Evolutionary conservation across 2,329 filamentous ascomycete species (phyloP).

Genomic region (Ophiostoma ulmi): DNA sequence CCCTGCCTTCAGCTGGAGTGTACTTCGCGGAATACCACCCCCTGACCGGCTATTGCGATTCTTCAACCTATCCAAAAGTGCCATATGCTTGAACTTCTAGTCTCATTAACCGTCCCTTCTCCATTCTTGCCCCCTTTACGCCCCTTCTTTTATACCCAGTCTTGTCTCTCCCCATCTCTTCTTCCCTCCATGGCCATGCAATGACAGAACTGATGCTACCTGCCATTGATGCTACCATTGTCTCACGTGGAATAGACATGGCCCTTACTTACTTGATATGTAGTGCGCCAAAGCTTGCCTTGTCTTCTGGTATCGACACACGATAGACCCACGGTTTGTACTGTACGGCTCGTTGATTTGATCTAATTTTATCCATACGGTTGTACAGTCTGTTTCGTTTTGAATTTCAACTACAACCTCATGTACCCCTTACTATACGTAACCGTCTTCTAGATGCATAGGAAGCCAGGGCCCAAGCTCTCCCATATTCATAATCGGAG

Average conservation of each 20-base stretch:
- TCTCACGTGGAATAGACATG: neutral
- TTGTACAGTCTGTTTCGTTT: neutral
- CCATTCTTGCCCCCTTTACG: neutral
- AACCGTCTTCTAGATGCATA: slow-evolving; percentile 10
- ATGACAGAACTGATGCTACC: neutral
- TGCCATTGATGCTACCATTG: neutral
- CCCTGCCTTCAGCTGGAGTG: neutral
- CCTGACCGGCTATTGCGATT: neutral
- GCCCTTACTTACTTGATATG: neutral
- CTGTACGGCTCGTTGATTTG: neutral
- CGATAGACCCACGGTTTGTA: neutral
- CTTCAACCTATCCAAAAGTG: neutral
- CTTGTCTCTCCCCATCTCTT: neutral
- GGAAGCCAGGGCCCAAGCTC: neutral
- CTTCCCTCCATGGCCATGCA: neutral
- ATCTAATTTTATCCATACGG: neutral
- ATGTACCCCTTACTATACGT: neutral
- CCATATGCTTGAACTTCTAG: too few species aligned
- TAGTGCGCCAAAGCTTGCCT: neutral
- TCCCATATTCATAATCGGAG: neutral
- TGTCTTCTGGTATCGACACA: neutral
- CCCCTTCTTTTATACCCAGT: neutral
- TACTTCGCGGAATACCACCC: neutral
- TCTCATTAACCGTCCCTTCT: neutral
- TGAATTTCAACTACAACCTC: neutral